Percentiles rank a stretch among this genome's conserved stretches.
Conservation (phyloP, 2,329 filamentous ascomycete genomes). For the Curvularia lunata region DNA sequence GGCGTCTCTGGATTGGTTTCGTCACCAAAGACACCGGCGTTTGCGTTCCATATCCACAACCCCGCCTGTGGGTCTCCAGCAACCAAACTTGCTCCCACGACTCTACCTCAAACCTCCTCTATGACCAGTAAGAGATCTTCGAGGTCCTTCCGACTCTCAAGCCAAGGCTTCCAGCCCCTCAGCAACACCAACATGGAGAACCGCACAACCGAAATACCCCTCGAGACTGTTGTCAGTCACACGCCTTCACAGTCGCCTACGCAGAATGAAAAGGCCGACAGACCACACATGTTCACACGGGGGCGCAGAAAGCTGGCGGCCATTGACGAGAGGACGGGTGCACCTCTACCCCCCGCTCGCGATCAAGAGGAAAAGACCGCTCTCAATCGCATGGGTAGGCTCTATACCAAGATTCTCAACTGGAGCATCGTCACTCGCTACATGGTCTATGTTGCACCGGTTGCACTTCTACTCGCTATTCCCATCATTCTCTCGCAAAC, state of each 20-base stretch:
- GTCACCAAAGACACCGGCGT: constrained; percentile 2
- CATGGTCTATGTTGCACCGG: constrained; percentile 66
- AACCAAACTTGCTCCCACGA: constrained; percentile 22
- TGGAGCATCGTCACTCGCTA: constrained; percentile 69
- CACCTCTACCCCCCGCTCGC: constrained; percentile 29
- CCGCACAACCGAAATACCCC: constrained; percentile 66
- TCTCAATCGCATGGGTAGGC: constrained; percentile 63
- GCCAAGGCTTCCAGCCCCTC: constrained; percentile 47
- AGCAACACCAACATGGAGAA: constrained; percentile 48
- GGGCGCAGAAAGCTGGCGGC: constrained; percentile 38
- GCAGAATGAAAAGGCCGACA: constrained; percentile 47
- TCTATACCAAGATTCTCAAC: constrained; percentile 67
- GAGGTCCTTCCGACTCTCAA: constrained; percentile 44
- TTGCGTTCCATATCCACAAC: constrained; percentile 12
- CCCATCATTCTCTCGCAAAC: constrained; percentile 69
- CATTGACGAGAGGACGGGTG: constrained; percentile 41
- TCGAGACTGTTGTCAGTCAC: constrained; percentile 61
- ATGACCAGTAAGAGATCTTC: constrained; percentile 39
- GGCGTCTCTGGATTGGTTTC: constrained; percentile 12
- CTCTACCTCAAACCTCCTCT: constrained; percentile 10
- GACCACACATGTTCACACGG: constrained; percentile 48
- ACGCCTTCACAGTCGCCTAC: constrained; percentile 46
- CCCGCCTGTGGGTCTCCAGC: constrained; percentile 19
- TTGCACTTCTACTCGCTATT: constrained; percentile 64
- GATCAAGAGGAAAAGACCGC: constrained; percentile 60